Evolutionary conservation across 768 basidiomycete species (phyloP).

Genomic region (Rhodotorula taiwanensis): DNA sequence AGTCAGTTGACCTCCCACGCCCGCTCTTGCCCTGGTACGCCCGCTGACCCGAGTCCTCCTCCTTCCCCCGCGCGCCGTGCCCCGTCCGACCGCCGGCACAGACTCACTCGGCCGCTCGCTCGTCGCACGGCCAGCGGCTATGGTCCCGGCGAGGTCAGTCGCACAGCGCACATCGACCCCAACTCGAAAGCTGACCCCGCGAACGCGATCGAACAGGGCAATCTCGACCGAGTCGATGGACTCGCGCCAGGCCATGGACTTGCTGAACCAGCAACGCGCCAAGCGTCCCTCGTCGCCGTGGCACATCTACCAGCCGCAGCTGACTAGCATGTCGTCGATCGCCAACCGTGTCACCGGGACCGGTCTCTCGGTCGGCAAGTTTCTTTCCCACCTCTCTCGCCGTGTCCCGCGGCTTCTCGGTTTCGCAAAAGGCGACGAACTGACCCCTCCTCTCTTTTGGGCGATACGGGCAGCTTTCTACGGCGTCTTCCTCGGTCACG

Average conservation of each 20-base stretch:
- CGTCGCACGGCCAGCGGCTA: constrained; percentile 4
- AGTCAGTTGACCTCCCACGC: neutral
- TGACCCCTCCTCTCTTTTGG: too few species aligned
- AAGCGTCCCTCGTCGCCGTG: constrained; percentile 85
- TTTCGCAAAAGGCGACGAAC: too few species aligned
- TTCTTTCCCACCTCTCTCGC: neutral
- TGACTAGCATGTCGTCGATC: constrained; percentile 84
- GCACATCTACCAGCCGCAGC: constrained; percentile 88
- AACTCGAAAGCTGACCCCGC: neutral
- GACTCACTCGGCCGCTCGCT: constrained; percentile 8
- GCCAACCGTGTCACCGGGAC: constrained; percentile 78
- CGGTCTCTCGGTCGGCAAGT: constrained; percentile 64
- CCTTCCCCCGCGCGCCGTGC: neutral
- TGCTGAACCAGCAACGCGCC: constrained; percentile 81
- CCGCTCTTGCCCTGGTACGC: neutral
- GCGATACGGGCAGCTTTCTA: constrained; percentile 92
- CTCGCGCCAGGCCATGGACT: constrained; percentile 46
- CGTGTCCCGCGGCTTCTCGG: neutral
- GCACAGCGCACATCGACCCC: neutral
- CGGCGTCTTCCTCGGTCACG: constrained; percentile 76
- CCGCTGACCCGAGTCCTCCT: neutral
- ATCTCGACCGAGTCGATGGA: constrained; percentile 43
- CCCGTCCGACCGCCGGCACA: neutral
- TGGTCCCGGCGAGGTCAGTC: constrained; percentile 14
- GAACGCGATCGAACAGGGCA: constrained; percentile 22